Base-by-base conservation (phyloP, 495 filamentous ascomycete genomes). In the Penicillium pancosmium region DNA sequence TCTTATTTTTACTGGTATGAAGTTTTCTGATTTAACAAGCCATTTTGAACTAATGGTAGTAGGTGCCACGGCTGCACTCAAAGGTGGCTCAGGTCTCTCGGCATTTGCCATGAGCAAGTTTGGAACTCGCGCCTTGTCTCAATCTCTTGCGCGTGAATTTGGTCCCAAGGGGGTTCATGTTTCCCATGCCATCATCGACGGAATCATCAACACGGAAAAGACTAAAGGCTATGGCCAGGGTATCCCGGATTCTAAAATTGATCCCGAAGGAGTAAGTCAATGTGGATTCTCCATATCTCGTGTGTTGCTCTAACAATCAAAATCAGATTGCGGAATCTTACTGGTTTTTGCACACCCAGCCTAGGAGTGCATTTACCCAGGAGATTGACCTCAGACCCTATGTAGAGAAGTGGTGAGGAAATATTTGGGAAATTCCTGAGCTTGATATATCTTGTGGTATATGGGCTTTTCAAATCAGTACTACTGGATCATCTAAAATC, bases 161-260 rank as follows among this genome's bases (percentile, higher is more conserved):
- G 87, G 86, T 0, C 89, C 90, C 0, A 78, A 87, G 65, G 89
- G 89, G 11, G 81, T 93, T 7, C 90, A 93, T 71, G 87, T 93
- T 13, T 78, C 84, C 0, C 89, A 92, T 73, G 81, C 82, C 4
- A 83, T 92, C 50, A 83, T 92, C 53, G 90, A 93, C 65, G 88
- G 88, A 1, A 84, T 88, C 16, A 92, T 93, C 71, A 86, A 89
- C 64, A 87, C 84, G 25, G 84, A 84, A n/a, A 68, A 79, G 53
- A 87, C 82, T n/a, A 83, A 80, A 60, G 78, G 71, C 1, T 85
- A 68, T 47, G 54, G 75, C 75, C n/a, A 40, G 15, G 85, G 87
- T 59, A 74, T 71, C 12, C 73, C 80, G 4, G 88, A 90, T 69
- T 80, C 82, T 3, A 90, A 91, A 73, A 82, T 91, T 50, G 81